Evolutionary conservation across 768 basidiomycete genomes (phyloP), one percentile per base, ranked within the genome.

Genomic region (Lactarius akahatsu): DNA sequence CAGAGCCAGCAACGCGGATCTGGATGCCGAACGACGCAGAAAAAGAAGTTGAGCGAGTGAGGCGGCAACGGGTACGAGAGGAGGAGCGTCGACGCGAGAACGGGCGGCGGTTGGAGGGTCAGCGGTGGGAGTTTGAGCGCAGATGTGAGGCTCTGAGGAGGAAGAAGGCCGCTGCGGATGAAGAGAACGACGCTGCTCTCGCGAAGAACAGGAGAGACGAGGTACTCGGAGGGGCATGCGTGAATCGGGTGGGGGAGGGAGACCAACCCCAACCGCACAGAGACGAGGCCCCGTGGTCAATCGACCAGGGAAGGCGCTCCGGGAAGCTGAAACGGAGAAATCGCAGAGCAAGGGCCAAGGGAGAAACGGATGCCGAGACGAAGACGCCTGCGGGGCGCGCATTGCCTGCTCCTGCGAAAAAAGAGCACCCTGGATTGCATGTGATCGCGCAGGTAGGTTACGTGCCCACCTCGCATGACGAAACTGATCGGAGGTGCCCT

Each of bases 101-200:
- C 30, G 50, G 26, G 36, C 61, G 26, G 23, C 60, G 65, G 34
- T 36, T 66, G 28, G 61, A 62, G 40, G 65, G 38, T 2, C 65
- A 66, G 61, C 47, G 36, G 32, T n/a, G 18, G 18, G 57, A 59
- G 40, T 36, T 32, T 59, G 50, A 66, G 50, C 65, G 65, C 32
- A 43, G 38, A 20, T 11, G 28, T 20, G 57, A 62, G 55, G 61
- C 57, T 4, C 65, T 38, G 30, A 66, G 26, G 40, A 66, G 26
- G 32, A 63, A 8, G 34, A 52, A 52, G 13, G 50, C 26, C 23
- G 26, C 50, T 52, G 65, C 47, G 2, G 47, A 32, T 18, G 65
- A 43, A 57, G 65, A 30, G 4, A 36, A 36, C 32, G 36, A n/a
- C 4, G 18, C 41, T 20, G 34, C 40, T 57, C 26, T 55, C 43